Evolutionary conservation across 176 grass and related monocot species (phyloP).

Genomic region (Tillandsia leiboldiana): DNA sequence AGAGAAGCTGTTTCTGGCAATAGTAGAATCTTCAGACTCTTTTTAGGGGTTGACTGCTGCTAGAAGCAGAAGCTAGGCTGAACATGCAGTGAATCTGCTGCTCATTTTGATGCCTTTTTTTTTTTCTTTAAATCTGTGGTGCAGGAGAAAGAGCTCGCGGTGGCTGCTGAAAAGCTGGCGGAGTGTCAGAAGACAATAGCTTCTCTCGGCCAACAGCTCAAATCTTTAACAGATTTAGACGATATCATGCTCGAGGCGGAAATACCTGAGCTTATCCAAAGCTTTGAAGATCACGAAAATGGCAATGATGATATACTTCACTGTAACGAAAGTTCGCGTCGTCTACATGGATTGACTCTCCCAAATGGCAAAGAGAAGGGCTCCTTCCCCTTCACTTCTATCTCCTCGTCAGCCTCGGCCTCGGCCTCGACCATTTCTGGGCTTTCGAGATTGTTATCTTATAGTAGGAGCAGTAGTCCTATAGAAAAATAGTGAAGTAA

Average conservation of each 20-base stretch:
- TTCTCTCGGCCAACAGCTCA: slow-evolving; percentile 72
- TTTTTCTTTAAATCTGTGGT: slow-evolving; percentile 4
- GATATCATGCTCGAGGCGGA: slow-evolving; percentile 15
- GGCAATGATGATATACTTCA: background rate
- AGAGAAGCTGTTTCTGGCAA: no score
- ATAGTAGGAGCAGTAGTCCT: background rate
- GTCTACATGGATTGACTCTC: background rate
- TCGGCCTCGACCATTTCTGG: slow-evolving; percentile 16
- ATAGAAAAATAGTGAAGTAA: background rate
- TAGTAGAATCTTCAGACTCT: no score
- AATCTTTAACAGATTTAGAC: slow-evolving; percentile 66
- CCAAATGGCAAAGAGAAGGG: slow-evolving; percentile 22
- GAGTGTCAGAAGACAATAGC: slow-evolving; percentile 98
- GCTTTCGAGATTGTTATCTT: slow-evolving; percentile 18
- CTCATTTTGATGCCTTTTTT: background rate
- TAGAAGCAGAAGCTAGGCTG: no score
- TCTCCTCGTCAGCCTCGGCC: background rate
- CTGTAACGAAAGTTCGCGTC: slow-evolving; percentile 1
- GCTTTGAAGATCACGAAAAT: slow-evolving; percentile 25
- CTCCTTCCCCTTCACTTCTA: slow-evolving; percentile 1
- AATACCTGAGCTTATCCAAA: slow-evolving; percentile 20
- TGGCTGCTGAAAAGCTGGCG: slow-evolving; percentile 71
- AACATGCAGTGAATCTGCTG: background rate
- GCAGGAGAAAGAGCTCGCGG: slow-evolving; percentile 60
- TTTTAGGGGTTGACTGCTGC: no score